Conservation (phyloP, 2,329 filamentous ascomycete genomes). For the Daldinia eschscholtzii region DNA sequence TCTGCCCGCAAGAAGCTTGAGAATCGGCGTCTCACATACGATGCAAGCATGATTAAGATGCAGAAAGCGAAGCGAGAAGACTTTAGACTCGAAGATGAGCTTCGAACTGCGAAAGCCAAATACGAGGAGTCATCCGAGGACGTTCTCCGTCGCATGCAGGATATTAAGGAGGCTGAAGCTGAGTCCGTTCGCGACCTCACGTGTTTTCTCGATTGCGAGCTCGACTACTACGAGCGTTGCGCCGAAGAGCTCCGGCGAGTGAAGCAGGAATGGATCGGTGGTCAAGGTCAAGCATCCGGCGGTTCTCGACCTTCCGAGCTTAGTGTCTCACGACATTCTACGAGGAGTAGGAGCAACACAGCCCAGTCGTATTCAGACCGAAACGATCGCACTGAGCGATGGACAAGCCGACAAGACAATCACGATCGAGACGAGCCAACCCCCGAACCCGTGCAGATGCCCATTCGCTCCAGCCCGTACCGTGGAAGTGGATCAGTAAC, state of each 20-base stretch:
- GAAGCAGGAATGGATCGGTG: slow-evolving; percentile 60
- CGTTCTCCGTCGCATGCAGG: slow-evolving; percentile 91
- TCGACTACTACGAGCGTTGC: slow-evolving; percentile 92
- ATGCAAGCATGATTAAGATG: slow-evolving; percentile 89
- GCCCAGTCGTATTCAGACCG: slow-evolving; percentile 59
- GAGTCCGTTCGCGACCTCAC: slow-evolving; percentile 86
- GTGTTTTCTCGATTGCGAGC: slow-evolving; percentile 86
- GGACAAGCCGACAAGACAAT: slow-evolving; percentile 51
- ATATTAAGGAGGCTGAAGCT: slow-evolving; percentile 91
- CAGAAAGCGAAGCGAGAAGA: slow-evolving; percentile 95
- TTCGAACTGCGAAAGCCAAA: slow-evolving; percentile 90
- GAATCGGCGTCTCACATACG: slow-evolving; percentile 87
- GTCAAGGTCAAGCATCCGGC: slow-evolving; percentile 39
- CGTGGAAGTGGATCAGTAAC: slow-evolving; percentile 46
- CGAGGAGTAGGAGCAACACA: slow-evolving; percentile 63
- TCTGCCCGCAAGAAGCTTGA: slow-evolving; percentile 94
- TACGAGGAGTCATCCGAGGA: slow-evolving; percentile 97
- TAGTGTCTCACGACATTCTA: slow-evolving; percentile 42
- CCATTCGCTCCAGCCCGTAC: slow-evolving; percentile 57
- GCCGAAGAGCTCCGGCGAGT: slow-evolving; percentile 79
- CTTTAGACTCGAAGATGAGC: slow-evolving; percentile 91
- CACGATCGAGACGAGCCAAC: slow-evolving; percentile 54
- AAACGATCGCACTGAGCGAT: slow-evolving; percentile 54
- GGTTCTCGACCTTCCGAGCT: slow-evolving; percentile 47
- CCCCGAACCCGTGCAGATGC: slow-evolving; percentile 59